These are phyloP conservation scores for Irineochytrium annulatum DNA, from an alignment of 192 early-diverging fungal genomes.

Conservation along the genomic window DNA sequence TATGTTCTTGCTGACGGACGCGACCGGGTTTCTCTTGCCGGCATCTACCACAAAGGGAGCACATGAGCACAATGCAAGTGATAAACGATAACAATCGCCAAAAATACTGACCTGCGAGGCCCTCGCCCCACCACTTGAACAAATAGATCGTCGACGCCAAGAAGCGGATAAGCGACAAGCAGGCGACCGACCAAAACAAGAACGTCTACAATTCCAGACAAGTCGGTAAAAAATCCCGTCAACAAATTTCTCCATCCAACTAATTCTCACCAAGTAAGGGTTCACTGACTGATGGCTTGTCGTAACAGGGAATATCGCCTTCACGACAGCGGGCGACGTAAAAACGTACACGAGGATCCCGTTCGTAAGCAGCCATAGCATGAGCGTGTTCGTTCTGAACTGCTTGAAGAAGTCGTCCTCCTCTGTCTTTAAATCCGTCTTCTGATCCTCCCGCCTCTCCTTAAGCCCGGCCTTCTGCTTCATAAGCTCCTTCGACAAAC, in stretches of 20 bases:
- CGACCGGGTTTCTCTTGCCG: too few species aligned
- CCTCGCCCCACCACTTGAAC: constrained; percentile 17
- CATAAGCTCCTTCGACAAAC: constrained; percentile 60
- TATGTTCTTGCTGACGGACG: too few species aligned
- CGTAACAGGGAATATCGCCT: background rate
- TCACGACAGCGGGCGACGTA: background rate
- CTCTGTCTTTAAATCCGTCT: constrained; percentile 12
- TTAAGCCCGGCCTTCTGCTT: constrained; percentile 39
- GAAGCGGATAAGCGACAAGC: constrained; percentile 29
- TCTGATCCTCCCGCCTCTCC: constrained; percentile 33
- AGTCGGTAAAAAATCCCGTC: too few species aligned
- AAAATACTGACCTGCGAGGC: constrained; percentile 21
- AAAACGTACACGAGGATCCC: constrained; percentile 31
- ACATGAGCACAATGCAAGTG: too few species aligned
- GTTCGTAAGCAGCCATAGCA: constrained; percentile 45
- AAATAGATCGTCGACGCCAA: constrained; percentile 19
- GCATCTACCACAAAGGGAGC: too few species aligned
- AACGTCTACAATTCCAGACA: too few species aligned
- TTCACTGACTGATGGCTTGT: background rate
- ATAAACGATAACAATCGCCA: too few species aligned
- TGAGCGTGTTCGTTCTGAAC: constrained; percentile 46
- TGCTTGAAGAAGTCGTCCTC: constrained; percentile 47
- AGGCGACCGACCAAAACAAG: constrained; percentile 40
- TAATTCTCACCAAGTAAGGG: too few species aligned
- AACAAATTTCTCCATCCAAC: too few species aligned